Evolutionary conservation across 2,329 filamentous ascomycete species (phyloP).

Genomic region (Pseudogymnoascus sp.): DNA sequence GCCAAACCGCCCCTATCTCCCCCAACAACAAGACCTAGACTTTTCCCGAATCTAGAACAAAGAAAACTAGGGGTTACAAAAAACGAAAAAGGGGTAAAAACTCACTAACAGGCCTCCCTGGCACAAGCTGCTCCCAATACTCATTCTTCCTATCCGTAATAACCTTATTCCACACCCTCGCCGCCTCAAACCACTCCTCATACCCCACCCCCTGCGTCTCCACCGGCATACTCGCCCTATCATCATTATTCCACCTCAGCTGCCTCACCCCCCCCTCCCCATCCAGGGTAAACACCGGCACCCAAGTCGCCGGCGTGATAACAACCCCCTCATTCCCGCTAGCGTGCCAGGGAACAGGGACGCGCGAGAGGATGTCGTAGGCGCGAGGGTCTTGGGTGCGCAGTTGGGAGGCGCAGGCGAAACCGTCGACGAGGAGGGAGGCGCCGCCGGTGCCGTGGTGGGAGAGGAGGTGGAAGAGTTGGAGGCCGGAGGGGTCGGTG

Average conservation of each 20-base stretch:
- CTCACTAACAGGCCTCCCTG: constrained; percentile 69
- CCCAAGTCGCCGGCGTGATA: constrained; percentile 62
- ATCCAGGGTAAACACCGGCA: constrained; percentile 64
- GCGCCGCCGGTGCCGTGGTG: constrained; percentile 69
- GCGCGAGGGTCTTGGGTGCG: constrained; percentile 43
- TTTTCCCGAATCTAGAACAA: no score
- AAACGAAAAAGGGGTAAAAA: constrained; percentile 15
- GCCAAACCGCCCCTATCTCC: neutral
- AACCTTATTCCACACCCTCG: constrained; percentile 63
- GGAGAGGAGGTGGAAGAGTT: constrained; percentile 86
- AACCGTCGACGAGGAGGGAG: constrained; percentile 80
- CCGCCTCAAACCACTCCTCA: constrained; percentile 68
- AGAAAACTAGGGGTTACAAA: no score
- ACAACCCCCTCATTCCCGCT: constrained; percentile 79
- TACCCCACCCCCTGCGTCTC: constrained; percentile 1
- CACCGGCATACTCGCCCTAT: constrained; percentile 58
- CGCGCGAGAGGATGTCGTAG: constrained; percentile 48
- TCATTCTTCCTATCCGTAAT: constrained; percentile 57
- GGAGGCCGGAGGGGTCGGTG: constrained; percentile 80
- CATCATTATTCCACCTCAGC: constrained; percentile 89
- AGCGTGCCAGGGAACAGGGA: constrained; percentile 66
- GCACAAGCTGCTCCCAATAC: constrained; percentile 73
- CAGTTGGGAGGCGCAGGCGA: constrained; percentile 60
- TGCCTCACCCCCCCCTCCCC: constrained; percentile 43
- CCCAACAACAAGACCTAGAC: no score